Evolutionary conservation across 768 basidiomycete genomes (phyloP), one percentile per base, ranked within the genome.

Genomic region (Xanthoconium purpureum): DNA sequence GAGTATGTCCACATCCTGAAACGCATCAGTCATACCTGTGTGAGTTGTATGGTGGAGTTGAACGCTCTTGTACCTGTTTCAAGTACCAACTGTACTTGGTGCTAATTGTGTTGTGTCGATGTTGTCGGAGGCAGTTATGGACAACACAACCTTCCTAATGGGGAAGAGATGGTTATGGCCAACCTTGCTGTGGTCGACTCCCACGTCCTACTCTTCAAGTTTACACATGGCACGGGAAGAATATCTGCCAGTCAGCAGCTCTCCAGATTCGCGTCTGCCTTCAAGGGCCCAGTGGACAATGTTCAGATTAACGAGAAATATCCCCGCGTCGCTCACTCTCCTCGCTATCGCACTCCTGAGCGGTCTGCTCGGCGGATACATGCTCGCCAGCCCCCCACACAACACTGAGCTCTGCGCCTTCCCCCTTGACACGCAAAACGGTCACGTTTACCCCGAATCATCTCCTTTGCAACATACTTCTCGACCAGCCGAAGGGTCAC

Each of bases 361-460:
- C 1, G 69, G 70, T 13, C 37, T 70, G 18, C 47, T 70, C 14
- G 65, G 67, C 12, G 69, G 67, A 48, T 66, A 71, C 48, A 50
- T 63, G 33, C 48, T 70, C 18, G 50, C 63, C 20, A 51, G 49
- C 33, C 58, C 67, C 1, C 24, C 54, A n/a, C 56, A 11, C 51
- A 61, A 47, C 32, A 36, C 57, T 17, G 67, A 63, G 14, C 52
- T 61, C 12, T 70, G 69, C 47, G 18, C 43, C 18, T 38, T 65
- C 18, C 67, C 67, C 29, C 61, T 66, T 8, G 59, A 61, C 30
- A 28, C 30, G 0, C 30, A 33, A 7, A 39, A 13, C 29, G 35
- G 57, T 20, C 44, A 53, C n/a, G 6, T 13, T 18, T 43, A 39
- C 30, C 56, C 51, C 10, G 39, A 50, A 32, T 39, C n/a, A 3